A percentile compares a stretch with the other conserved stretches of the same genome.
Conservation (phyloP, 192 early-diverging fungal species). For the Podila clonocystis region DNA sequence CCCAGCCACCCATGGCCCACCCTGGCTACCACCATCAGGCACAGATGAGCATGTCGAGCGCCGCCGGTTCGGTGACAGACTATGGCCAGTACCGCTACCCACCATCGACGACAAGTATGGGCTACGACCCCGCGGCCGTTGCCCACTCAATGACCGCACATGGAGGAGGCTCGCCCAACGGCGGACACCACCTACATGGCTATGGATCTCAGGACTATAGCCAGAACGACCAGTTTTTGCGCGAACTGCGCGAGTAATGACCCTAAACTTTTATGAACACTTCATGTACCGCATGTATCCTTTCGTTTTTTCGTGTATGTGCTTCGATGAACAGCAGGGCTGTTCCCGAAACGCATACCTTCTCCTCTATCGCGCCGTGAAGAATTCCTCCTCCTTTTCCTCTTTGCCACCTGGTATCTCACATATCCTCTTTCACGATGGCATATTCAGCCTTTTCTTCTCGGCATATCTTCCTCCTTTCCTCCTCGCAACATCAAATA, state of each 20-base stretch:
- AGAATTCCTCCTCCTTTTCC: too few species aligned
- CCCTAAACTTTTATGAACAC: not conserved
- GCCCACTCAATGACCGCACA: not conserved
- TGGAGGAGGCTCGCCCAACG: not conserved
- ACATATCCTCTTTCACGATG: too few species aligned
- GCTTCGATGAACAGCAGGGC: too few species aligned
- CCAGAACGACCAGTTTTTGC: slow-evolving; percentile 37
- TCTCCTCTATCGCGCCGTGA: too few species aligned
- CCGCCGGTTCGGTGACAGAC: slow-evolving; percentile 4
- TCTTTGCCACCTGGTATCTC: too few species aligned
- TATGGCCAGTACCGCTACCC: slow-evolving; percentile 17
- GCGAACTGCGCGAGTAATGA: slow-evolving; percentile 39
- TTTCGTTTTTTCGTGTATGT: too few species aligned
- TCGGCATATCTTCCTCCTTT: too few species aligned
- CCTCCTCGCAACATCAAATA: too few species aligned
- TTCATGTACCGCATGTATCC: too few species aligned
- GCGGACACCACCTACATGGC: slow-evolving; percentile 16
- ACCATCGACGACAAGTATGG: not conserved
- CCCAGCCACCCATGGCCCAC: slow-evolving; percentile 1
- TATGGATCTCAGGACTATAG: slow-evolving; percentile 43
- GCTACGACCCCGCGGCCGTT: not conserved
- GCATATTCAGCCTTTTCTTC: too few species aligned
- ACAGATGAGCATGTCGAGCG: slow-evolving; percentile 27
- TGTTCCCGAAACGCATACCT: too few species aligned
- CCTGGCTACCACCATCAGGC: slow-evolving; percentile 1